Evolutionary conservation across 1,284 basidiomycete genomes (phyloP).

Genomic region (Pseudozyma pruni): DNA sequence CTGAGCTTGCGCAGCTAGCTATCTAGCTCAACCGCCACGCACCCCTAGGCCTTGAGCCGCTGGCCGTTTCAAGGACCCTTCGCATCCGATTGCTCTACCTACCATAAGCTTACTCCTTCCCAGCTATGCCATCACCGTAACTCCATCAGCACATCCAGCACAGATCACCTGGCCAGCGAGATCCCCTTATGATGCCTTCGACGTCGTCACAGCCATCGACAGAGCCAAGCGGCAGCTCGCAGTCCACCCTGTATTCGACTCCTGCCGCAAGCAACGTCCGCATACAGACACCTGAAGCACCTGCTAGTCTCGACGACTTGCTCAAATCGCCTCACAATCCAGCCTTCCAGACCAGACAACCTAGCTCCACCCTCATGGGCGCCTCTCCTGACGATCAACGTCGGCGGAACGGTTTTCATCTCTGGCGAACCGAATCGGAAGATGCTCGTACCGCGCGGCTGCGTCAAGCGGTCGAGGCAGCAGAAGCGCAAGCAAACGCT

Average conservation of each 20-base stretch:
- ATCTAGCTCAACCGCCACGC: background rate
- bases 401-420: slow-evolving; percentile 51
- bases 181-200: slow-evolving; percentile 12
- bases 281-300: slow-evolving; percentile 40
- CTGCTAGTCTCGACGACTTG: slow-evolving; percentile 40
- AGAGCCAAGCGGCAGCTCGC: slow-evolving; percentile 16
- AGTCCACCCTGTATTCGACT: slow-evolving; percentile 9
- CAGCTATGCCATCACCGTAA: background rate
- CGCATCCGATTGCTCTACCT: slow-evolving; percentile 1
- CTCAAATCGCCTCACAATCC: slow-evolving; percentile 45
- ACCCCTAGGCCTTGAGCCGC: slow-evolving; percentile 21
- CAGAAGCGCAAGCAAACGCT: slow-evolving; percentile 14
- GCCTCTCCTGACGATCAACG: slow-evolving; percentile 33
- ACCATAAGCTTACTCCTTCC: background rate
- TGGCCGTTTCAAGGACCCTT: slow-evolving; percentile 16
- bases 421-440: slow-evolving; percentile 55
- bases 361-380: slow-evolving; percentile 28
- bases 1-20: background rate
- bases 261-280: slow-evolving; percentile 6
- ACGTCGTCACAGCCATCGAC: slow-evolving; percentile 5
- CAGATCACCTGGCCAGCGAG: too few relatives aligned
- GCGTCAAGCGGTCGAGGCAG: slow-evolving; percentile 18
- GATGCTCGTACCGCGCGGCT: slow-evolving; percentile 28
- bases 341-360: slow-evolving; percentile 6
- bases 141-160: background rate